A percentile compares a stretch with the other conserved stretches of the same genome.
phyloP scores from a whole-genome alignment of 169 alveolate species.

The Plasmodium blacklocki region DNA sequence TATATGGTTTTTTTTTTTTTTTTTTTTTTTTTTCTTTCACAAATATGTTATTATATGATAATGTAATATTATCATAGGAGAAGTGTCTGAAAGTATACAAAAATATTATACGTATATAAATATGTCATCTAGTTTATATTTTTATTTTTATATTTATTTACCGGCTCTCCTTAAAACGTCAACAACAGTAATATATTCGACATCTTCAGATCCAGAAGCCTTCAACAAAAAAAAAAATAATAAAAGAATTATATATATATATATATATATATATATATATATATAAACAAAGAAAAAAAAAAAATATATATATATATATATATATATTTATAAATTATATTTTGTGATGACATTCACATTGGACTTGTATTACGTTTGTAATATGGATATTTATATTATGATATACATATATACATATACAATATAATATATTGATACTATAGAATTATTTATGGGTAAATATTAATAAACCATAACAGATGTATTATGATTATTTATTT shows the following conservation, averaged over 20 bases:
- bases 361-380: too few species aligned
- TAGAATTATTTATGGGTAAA: background rate
- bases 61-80: too few species aligned
- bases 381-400: too few species aligned
- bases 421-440: too few species aligned
- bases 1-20: background rate
- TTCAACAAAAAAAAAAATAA: slow-evolving; percentile 2
- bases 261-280: background rate
- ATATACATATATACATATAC: too few species aligned
- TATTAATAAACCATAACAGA: background rate
- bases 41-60: too few species aligned
- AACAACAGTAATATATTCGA: slow-evolving; percentile 84
- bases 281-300: too few species aligned
- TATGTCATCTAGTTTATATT: slow-evolving; percentile 18
- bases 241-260: background rate
- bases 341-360: too few species aligned
- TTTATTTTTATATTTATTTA: slow-evolving; percentile 45
- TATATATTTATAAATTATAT: background rate
- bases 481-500: background rate
- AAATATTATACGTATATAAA: slow-evolving; percentile 1
- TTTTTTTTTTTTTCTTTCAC: background rate
- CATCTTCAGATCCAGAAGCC: slow-evolving; percentile 85
- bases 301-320: background rate
- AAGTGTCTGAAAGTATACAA: background rate
- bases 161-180: slow-evolving; percentile 86